Base-by-base conservation (phyloP, 1,284 basidiomycete genomes). In the Athelia psychrophila region DNA sequence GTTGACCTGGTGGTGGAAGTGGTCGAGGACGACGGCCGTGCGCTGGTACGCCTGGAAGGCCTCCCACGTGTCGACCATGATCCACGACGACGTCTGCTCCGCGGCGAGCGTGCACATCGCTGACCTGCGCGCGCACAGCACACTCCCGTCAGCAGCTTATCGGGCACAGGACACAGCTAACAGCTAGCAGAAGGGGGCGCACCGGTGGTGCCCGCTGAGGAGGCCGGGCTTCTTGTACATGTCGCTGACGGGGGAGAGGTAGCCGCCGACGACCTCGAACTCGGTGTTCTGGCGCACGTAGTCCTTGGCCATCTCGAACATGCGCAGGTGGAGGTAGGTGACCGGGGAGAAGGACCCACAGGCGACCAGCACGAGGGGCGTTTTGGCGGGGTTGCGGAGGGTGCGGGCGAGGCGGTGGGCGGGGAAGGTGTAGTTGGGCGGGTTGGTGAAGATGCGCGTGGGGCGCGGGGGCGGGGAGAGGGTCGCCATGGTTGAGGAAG, bases 251-350 rank as follows among this genome's bases (percentile, higher is more conserved):
- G 95, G 95, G 64, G 92, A 95, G 64, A 97, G 86, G 73, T 97
- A 97, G 1, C 93, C 93, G 20, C 91, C 95, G 61, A 97, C 80
- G 61, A 98, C 88, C 75, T 97, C 95, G 64, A 92, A 96, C 58
- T 94, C 84, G 56, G 93, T 94, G 62, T 91, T 92, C 65, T 97
- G 95, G 50, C 93, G 82, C 53, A 93, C 84, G 64, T 93, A 95
- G 74, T 98, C 95, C 72, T 90, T 92, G 52, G 95, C 95, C 95
- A 98, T 97, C 70, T 97, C 95, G 70, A 97, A 98, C 92, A 98
- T 97, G 53, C 95, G 90, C 35, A 93, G 85, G 64, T 88, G 88
- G 52, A 91, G 83, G 61, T 88, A 91, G 18, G 88, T 91, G 56
- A 91, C 81, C 16, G 87, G 88, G 65, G 84, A 89, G 77, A 91